phyloP scores from a whole-genome alignment of 2,329 filamentous ascomycete species.

The Botrytis porri region DNA sequence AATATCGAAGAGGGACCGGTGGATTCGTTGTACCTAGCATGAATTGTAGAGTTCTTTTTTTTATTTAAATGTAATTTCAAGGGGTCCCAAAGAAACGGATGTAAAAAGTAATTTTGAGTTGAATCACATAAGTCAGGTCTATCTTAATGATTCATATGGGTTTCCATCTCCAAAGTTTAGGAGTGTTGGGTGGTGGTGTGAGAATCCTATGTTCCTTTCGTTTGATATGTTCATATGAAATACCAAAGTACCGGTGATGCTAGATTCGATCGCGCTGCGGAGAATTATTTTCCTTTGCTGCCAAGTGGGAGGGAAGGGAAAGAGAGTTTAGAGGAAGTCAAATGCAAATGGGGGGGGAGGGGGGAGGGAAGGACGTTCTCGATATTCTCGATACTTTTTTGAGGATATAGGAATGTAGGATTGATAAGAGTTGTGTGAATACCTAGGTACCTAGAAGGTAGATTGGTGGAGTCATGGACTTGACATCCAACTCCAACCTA shows the following conservation, averaged over 20 bases:
- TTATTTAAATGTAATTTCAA: background rate
- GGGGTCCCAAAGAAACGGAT: background rate
- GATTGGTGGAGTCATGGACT: background rate
- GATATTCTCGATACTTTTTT: background rate
- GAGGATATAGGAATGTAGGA: background rate
- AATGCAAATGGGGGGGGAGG: background rate
- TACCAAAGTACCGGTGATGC: background rate
- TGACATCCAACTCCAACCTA: background rate
- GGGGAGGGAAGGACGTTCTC: background rate
- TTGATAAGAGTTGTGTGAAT: background rate
- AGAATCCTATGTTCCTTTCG: background rate
- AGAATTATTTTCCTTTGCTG: constrained; percentile 3
- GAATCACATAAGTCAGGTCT: constrained; percentile 7
- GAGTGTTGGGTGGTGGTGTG: background rate
- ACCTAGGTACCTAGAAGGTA: background rate
- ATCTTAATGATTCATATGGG: constrained; percentile 3
- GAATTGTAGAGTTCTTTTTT: constrained; percentile 9
- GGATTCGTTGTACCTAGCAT: background rate
- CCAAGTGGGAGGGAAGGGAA: background rate
- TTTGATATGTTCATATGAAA: background rate
- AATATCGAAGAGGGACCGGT: constrained; percentile 2
- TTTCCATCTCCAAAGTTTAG: background rate
- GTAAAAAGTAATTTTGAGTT: background rate
- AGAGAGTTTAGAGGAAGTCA: background rate
- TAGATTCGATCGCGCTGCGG: constrained; percentile 3